Percentiles rank a stretch among this genome's conserved stretches.
phyloP scores from a whole-genome alignment of 2,329 filamentous ascomycete species.

The Hyphodiscus sp. region DNA sequence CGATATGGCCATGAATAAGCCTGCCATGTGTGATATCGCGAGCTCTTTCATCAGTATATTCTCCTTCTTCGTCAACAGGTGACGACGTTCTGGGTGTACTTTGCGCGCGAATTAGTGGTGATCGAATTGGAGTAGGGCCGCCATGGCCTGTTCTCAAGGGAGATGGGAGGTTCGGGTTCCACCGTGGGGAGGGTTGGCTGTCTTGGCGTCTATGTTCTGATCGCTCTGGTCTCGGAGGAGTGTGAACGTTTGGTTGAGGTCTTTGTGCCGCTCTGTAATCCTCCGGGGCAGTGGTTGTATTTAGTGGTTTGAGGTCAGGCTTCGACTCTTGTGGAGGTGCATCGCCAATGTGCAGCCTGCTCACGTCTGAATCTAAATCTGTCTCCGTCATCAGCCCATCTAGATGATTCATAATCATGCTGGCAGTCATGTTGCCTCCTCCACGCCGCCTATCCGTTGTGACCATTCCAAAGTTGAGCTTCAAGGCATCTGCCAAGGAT shows the following conservation, averaged over 20 bases:
- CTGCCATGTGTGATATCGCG: slow-evolving; percentile 87
- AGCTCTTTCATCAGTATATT: slow-evolving; percentile 61
- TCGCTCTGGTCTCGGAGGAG: slow-evolving; percentile 13
- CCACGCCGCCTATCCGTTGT: slow-evolving; percentile 71
- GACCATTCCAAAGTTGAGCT: slow-evolving; percentile 96
- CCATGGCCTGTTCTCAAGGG: slow-evolving; percentile 17
- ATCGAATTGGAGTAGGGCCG: slow-evolving; percentile 9
- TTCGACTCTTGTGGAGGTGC: slow-evolving; percentile 4
- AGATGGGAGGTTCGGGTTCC: slow-evolving; percentile 16
- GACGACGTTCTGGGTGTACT: slow-evolving; percentile 16
- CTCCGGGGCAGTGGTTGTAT: slow-evolving; percentile 7
- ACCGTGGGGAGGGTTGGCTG: slow-evolving; percentile 21
- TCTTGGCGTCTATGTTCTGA: slow-evolving; percentile 20
- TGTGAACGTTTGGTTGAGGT: slow-evolving; percentile 8
- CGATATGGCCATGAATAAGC: slow-evolving; percentile 88
- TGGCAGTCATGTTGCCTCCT: slow-evolving; percentile 63
- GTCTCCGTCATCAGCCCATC: slow-evolving; percentile 50
- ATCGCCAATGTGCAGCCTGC: slow-evolving; percentile 24
- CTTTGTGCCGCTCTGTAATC: slow-evolving; percentile 12
- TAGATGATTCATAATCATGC: slow-evolving; percentile 66
- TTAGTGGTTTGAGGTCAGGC: slow-evolving; percentile 9
- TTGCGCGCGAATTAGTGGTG: slow-evolving; percentile 19
- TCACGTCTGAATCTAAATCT: slow-evolving; percentile 33
- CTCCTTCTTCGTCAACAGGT: slow-evolving; percentile 25
- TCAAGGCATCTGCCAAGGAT: slow-evolving; percentile 88